Percentiles rank a stretch among this genome's conserved stretches.
These are phyloP conservation scores for Boletellus ananas DNA, from an alignment of 768 basidiomycete species.

Conservation along the genomic window DNA sequence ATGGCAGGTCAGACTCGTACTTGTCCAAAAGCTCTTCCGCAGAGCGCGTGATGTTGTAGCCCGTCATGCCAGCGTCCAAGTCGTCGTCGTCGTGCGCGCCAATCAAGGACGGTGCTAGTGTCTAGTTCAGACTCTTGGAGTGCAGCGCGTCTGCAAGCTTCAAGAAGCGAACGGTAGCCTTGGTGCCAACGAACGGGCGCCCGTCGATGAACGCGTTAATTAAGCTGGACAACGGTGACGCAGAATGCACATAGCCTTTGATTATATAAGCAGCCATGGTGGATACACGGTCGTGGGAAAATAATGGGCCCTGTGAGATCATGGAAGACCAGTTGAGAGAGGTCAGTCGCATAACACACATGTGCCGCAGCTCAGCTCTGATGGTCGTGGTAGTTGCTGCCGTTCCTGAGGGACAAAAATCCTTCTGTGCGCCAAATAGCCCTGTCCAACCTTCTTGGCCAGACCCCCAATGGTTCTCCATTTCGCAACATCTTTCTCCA, in stretches of 20 bases:
- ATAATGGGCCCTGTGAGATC: neutral
- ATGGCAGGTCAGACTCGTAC: slow-evolving; percentile 56
- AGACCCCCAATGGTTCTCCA: slow-evolving; percentile 69
- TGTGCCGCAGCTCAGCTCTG: slow-evolving; percentile 4
- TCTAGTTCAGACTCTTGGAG: neutral
- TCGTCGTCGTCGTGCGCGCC: slow-evolving; percentile 6
- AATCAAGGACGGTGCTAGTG: neutral
- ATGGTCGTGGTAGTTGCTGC: slow-evolving; percentile 55
- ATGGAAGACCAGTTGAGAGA: slow-evolving; percentile 41
- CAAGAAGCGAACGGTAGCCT: neutral
- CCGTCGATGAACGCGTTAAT: slow-evolving; percentile 20
- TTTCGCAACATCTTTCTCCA: slow-evolving; percentile 73
- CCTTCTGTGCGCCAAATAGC: slow-evolving; percentile 87
- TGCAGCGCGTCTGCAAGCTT: neutral
- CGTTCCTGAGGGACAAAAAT: slow-evolving; percentile 82
- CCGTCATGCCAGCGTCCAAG: slow-evolving; percentile 45
- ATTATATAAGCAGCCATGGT: slow-evolving; percentile 22
- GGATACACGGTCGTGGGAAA: slow-evolving; percentile 22
- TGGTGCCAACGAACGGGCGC: neutral
- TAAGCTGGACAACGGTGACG: slow-evolving; percentile 1
- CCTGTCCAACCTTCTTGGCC: slow-evolving; percentile 75
- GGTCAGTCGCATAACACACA: slow-evolving; percentile 24
- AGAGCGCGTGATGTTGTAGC: slow-evolving; percentile 71
- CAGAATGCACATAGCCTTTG: neutral
- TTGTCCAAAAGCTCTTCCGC: slow-evolving; percentile 56